phyloP scores from a whole-genome alignment of 1,284 basidiomycete genomes.

The Irpex sp. region DNA sequence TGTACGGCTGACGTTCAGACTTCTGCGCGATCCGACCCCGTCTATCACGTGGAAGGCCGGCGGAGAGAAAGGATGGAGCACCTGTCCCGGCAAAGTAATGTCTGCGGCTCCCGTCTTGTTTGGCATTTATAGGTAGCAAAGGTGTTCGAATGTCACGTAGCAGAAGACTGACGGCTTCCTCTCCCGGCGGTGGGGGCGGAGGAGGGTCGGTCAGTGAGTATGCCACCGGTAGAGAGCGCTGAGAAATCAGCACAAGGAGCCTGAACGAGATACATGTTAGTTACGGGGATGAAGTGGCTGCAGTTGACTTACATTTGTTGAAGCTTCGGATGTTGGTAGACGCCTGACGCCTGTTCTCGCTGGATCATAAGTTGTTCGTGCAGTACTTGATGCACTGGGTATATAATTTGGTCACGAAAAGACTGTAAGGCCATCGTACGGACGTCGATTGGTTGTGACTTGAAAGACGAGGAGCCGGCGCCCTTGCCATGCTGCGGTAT shows the following conservation, averaged over 20 bases:
- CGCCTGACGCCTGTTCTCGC: constrained; percentile 51
- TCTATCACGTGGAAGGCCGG: constrained; percentile 68
- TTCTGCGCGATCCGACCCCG: constrained; percentile 70
- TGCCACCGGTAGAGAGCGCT: constrained; percentile 46
- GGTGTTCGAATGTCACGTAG: constrained; percentile 54
- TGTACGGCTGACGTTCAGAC: constrained; percentile 21
- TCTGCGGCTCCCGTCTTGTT: constrained; percentile 17
- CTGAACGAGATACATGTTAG: neutral
- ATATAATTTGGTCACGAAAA: constrained; percentile 78
- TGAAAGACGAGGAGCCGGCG: constrained; percentile 33
- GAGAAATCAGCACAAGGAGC: constrained; percentile 71
- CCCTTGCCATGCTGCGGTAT: constrained; percentile 38
- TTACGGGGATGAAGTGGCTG: neutral
- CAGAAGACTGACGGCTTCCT: constrained; percentile 61
- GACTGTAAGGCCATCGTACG: constrained; percentile 74
- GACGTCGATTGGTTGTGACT: constrained; percentile 63
- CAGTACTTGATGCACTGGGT: constrained; percentile 58
- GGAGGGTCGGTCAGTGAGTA: constrained; percentile 51
- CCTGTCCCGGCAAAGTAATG: constrained; percentile 30
- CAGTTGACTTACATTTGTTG: constrained; percentile 63
- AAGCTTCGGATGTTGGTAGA: constrained; percentile 59
- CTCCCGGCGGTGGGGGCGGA: constrained; percentile 52
- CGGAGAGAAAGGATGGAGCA: constrained; percentile 67
- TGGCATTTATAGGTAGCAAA: constrained; percentile 27
- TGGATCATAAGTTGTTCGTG: constrained; percentile 48